These are phyloP conservation scores for Alternaria panax DNA, from an alignment of 2,329 filamentous ascomycete species.

Conservation along the genomic window DNA sequence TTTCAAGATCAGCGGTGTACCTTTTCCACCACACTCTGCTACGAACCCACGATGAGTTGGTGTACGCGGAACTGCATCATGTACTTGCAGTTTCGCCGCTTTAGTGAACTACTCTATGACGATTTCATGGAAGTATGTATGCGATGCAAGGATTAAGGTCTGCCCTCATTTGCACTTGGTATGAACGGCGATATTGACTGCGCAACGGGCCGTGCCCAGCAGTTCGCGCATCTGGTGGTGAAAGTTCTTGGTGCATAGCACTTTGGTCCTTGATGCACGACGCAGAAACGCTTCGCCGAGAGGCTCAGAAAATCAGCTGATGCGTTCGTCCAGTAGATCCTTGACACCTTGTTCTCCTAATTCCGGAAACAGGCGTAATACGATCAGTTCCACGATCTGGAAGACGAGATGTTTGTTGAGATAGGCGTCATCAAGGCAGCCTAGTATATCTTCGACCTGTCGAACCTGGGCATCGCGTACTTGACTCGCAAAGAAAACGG, in stretches of 20 bases:
- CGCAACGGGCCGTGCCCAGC: slow-evolving; percentile 17
- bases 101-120: slow-evolving; percentile 1
- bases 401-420: slow-evolving; percentile 94
- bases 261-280: slow-evolving; percentile 15
- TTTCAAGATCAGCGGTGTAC: slow-evolving; percentile 38
- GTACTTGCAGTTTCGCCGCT: slow-evolving; percentile 9
- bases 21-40: slow-evolving; percentile 27
- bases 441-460: slow-evolving; percentile 66
- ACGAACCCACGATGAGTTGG: slow-evolving; percentile 40
- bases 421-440: slow-evolving; percentile 80
- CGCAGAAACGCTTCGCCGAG: not conserved
- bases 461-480: slow-evolving; percentile 65
- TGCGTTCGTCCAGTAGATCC: slow-evolving; percentile 77
- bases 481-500: slow-evolving; percentile 39
- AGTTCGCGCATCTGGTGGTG: slow-evolving; percentile 30
- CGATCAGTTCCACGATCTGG: slow-evolving; percentile 77
- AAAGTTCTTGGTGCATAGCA: slow-evolving; percentile 23
- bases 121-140: slow-evolving; percentile 7
- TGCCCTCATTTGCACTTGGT: slow-evolving; percentile 3
- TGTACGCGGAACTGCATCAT: slow-evolving; percentile 26
- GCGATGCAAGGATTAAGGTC: slow-evolving; percentile 5
- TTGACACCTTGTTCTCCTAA: slow-evolving; percentile 73
- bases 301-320: slow-evolving; percentile 48
- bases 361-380: slow-evolving; percentile 87
- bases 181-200: slow-evolving; percentile 12